Evolutionary conservation across 805 yeast genomes (phyloP).

Genomic region (Yarrowia bubula): DNA sequence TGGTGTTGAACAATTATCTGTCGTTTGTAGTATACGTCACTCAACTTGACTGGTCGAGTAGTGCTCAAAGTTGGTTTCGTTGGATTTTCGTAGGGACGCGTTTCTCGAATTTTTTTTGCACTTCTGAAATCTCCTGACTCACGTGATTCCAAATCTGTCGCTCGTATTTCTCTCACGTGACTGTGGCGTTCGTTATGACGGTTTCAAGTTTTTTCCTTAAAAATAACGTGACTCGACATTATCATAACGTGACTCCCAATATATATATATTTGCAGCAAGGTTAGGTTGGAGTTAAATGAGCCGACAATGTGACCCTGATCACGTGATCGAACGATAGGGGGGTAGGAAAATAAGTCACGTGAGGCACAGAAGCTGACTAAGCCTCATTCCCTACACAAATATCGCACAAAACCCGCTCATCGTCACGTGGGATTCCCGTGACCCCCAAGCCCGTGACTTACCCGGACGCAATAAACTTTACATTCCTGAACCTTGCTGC

Average conservation of each 20-base stretch:
- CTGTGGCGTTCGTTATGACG: not conserved
- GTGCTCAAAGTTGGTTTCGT: not conserved
- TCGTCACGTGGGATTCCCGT: conserved; percentile 3
- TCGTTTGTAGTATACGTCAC: too few species aligned
- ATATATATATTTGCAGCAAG: conserved; percentile 12
- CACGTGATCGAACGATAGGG: not conserved
- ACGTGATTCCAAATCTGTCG: not conserved
- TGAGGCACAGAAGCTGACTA: not conserved
- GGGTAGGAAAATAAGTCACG: not conserved
- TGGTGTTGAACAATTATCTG: too few species aligned
- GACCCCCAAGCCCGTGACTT: not conserved
- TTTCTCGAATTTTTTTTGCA: not conserved
- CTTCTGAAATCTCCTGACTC: not conserved
- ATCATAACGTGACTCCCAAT: conserved; percentile 26
- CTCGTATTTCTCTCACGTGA: not conserved
- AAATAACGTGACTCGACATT: conserved; percentile 24
- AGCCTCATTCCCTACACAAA: not conserved
- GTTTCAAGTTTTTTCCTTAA: not conserved
- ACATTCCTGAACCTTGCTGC: not conserved
- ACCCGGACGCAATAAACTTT: not conserved
- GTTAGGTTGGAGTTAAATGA: conserved; percentile 21
- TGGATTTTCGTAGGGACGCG: not conserved
- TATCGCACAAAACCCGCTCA: too few species aligned
- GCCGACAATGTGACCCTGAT: conserved; percentile 11
- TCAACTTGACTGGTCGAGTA: not conserved